Evolutionary conservation across 2,329 filamentous ascomycete species (phyloP).

Genomic region (Biscogniauxia sp.): DNA sequence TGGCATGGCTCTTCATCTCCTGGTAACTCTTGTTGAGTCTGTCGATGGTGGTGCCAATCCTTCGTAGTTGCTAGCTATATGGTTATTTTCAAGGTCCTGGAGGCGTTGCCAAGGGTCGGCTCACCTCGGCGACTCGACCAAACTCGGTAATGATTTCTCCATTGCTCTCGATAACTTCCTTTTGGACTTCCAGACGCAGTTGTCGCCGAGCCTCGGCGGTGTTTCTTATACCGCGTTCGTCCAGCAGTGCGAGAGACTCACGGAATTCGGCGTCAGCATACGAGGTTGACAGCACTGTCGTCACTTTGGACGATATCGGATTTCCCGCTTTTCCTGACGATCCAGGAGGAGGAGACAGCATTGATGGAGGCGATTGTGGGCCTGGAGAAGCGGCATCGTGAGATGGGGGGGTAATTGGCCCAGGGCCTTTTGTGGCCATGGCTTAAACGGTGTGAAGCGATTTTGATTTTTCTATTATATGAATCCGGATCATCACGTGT

Average conservation of each 20-base stretch:
- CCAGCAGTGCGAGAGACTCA: constrained; percentile 76
- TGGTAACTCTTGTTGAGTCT: constrained; percentile 77
- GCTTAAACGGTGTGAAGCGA: constrained; percentile 6
- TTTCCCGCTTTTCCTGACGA: constrained; percentile 47
- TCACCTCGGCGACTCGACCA: constrained; percentile 72
- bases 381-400: constrained; percentile 26
- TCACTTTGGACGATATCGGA: constrained; percentile 77
- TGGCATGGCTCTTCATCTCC: constrained; percentile 76
- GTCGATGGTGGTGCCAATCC: constrained; percentile 75
- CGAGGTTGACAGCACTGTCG: constrained; percentile 82
- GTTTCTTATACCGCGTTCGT: constrained; percentile 69
- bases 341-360: constrained; percentile 25
- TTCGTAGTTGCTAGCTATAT: constrained; percentile 65
- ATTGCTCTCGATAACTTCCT: constrained; percentile 91
- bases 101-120: constrained; percentile 44
- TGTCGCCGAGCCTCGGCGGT: constrained; percentile 75
- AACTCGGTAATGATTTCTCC: constrained; percentile 86
- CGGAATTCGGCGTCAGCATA: constrained; percentile 92
- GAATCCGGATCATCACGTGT: neutral
- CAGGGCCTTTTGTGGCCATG: constrained; percentile 32
- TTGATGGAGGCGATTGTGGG: constrained; percentile 31
- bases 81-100: neutral
- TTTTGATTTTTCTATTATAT: constrained; percentile 6
- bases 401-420: constrained; percentile 25
- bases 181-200: constrained; percentile 79